A percentile compares a stretch with the other conserved stretches of the same genome.
Evolutionary conservation across 2,329 filamentous ascomycete genomes (phyloP).

Genomic region (Daldinia sp.): DNA sequence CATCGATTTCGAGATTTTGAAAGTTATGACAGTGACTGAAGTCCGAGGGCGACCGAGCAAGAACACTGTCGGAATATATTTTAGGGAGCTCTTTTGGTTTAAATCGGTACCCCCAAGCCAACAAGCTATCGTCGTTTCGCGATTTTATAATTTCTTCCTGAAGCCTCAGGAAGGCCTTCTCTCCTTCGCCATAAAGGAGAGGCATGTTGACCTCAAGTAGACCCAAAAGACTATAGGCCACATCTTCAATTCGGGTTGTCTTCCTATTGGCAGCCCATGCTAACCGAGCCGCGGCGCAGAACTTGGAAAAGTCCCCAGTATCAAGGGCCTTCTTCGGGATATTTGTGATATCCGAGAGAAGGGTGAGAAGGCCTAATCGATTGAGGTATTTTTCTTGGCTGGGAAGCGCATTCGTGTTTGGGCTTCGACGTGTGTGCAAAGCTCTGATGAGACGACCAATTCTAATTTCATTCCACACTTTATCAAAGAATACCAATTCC

Average conservation of each 20-base stretch:
- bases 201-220: slow-evolving; percentile 41
- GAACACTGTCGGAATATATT: slow-evolving; percentile 14
- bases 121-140: slow-evolving; percentile 28
- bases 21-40: slow-evolving; percentile 31
- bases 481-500: slow-evolving; percentile 20
- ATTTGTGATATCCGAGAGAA: slow-evolving; percentile 30
- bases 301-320: slow-evolving; percentile 24
- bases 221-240: slow-evolving; percentile 38
- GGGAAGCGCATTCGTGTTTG: neutral
- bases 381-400: slow-evolving; percentile 13
- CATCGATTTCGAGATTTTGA: slow-evolving; percentile 12
- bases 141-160: slow-evolving; percentile 34
- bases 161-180: slow-evolving; percentile 23
- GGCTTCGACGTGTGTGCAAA: neutral
- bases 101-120: slow-evolving; percentile 30
- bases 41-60: slow-evolving; percentile 28
- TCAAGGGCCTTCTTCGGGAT: slow-evolving; percentile 22
- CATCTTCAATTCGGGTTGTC: slow-evolving; percentile 36
- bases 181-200: slow-evolving; percentile 36
- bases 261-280: slow-evolving; percentile 35
- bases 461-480: slow-evolving; percentile 13
- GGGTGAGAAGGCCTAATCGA: slow-evolving; percentile 17
- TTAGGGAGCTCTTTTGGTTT: neutral
- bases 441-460: slow-evolving; percentile 16
- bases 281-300: slow-evolving; percentile 30